A percentile compares a stretch with the other conserved stretches of the same genome.
These are phyloP conservation scores for Ustilago crameri DNA, from an alignment of 1,284 basidiomycete genomes.

Conservation along the genomic window DNA sequence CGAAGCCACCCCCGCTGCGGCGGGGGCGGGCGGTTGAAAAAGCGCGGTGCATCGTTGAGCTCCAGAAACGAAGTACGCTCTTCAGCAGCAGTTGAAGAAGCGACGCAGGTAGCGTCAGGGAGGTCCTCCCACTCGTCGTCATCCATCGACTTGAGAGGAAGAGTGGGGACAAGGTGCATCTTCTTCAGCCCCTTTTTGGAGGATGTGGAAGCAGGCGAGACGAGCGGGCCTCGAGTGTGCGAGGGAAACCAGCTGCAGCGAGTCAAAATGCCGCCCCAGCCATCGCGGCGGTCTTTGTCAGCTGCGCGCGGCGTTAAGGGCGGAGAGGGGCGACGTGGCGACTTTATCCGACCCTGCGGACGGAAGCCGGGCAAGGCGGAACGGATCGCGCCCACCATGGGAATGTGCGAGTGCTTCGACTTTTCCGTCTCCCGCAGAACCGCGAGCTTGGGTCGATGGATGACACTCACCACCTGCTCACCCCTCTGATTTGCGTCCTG, in stretches of 20 bases:
- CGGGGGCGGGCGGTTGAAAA: slow-evolving; percentile 9
- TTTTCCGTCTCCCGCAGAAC: slow-evolving; percentile 9
- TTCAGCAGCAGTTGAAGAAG: neutral
- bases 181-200: slow-evolving; percentile 7
- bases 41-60: slow-evolving; percentile 20
- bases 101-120: neutral
- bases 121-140: slow-evolving; percentile 42
- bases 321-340: neutral
- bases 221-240: slow-evolving; percentile 21
- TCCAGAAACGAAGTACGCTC: slow-evolving; percentile 24
- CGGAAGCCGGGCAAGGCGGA: slow-evolving; percentile 13
- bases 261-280: slow-evolving; percentile 40
- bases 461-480: slow-evolving; percentile 7
- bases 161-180: slow-evolving; percentile 8
- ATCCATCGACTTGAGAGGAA: neutral
- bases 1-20: neutral
- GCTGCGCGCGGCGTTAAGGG: neutral
- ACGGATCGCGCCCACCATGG: slow-evolving; percentile 9
- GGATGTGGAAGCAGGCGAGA: slow-evolving; percentile 9
- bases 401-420: neutral
- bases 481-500: neutral
- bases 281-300: slow-evolving; percentile 24
- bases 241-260: slow-evolving; percentile 34
- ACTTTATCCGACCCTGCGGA: slow-evolving; percentile 24
- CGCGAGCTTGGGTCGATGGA: slow-evolving; percentile 20